A percentile compares a stretch with the other conserved stretches of the same genome.
phyloP scores from a whole-genome alignment of 2,329 filamentous ascomycete genomes.

The Xylariaceae sp. region DNA sequence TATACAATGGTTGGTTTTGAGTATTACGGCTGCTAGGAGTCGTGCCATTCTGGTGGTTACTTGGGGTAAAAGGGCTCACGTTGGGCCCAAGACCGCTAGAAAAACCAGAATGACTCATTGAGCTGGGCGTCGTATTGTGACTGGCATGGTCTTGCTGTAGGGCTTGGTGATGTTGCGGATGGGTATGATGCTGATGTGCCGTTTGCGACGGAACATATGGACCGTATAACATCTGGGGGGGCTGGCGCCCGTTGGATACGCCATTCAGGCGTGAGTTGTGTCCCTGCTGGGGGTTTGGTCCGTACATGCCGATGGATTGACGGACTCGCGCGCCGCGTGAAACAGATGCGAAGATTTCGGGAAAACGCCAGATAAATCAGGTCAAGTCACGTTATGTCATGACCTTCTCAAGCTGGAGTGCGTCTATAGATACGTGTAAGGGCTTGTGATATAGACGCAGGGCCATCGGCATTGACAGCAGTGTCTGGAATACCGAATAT shows the following conservation, averaged over 20 bases:
- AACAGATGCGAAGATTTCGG: slow-evolving; percentile 29
- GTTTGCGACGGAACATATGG: slow-evolving; percentile 36
- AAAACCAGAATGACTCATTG: slow-evolving; percentile 56
- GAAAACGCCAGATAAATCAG: neutral
- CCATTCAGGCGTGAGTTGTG: slow-evolving; percentile 74
- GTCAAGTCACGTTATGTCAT: slow-evolving; percentile 37
- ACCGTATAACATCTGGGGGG: slow-evolving; percentile 60
- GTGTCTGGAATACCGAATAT: slow-evolving; percentile 25
- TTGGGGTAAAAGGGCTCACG: slow-evolving; percentile 54
- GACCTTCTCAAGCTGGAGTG: slow-evolving; percentile 36
- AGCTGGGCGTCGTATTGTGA: slow-evolving; percentile 49
- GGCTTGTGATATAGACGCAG: slow-evolving; percentile 55
- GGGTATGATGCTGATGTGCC: slow-evolving; percentile 55
- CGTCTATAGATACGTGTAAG: slow-evolving; percentile 54
- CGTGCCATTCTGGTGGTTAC: slow-evolving; percentile 53
- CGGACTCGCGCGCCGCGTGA: neutral
- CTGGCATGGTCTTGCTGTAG: slow-evolving; percentile 54
- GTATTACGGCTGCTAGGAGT: slow-evolving; percentile 41
- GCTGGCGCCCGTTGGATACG: slow-evolving; percentile 53
- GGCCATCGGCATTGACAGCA: slow-evolving; percentile 64
- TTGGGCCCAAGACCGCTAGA: slow-evolving; percentile 60
- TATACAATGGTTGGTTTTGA: slow-evolving; percentile 46
- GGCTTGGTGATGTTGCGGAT: slow-evolving; percentile 58
- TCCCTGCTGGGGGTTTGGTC: slow-evolving; percentile 64
- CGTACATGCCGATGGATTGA: slow-evolving; percentile 58